These are phyloP conservation scores for Spinacia oleracea DNA, from an alignment of 179 eudicot species.

Conservation along the genomic window DNA sequence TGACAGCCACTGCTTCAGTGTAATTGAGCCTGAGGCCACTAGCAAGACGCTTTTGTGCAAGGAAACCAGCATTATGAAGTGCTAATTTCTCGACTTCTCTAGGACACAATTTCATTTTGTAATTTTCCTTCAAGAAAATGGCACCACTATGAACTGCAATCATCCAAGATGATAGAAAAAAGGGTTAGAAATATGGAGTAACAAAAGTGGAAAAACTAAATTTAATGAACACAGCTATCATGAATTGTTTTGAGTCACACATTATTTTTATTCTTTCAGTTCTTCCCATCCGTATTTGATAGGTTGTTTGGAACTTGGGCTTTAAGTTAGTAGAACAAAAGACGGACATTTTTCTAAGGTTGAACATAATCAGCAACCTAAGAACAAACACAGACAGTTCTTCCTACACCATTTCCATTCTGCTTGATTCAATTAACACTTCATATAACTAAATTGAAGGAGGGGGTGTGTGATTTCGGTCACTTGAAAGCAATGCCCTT, in stretches of 20 bases:
- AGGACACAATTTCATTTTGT: conserved; percentile 77
- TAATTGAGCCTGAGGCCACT: conserved; percentile 78
- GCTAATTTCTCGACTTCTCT: conserved; percentile 85
- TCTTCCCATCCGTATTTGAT: neutral
- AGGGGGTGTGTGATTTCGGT: neutral
- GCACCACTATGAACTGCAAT: conserved; percentile 9
- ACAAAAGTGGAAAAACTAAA: neutral
- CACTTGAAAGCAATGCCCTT: neutral
- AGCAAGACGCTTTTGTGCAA: conserved; percentile 95
- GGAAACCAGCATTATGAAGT: conserved; percentile 84
- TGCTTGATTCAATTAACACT: neutral
- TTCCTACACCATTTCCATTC: neutral
- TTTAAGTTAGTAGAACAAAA: neutral
- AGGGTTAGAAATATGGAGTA: neutral
- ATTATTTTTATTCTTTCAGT: neutral
- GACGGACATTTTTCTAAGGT: neutral
- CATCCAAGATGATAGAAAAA: neutral
- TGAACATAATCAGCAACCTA: neutral
- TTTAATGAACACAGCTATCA: neutral
- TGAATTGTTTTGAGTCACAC: neutral
- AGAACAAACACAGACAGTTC: neutral
- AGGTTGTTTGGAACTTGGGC: neutral
- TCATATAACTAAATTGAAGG: neutral
- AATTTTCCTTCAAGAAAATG: conserved; percentile 11
- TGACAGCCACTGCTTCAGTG: conserved; percentile 84